Conservation (phyloP, 768 basidiomycete species). For the Hygrophoropsis aurantiaca region DNA sequence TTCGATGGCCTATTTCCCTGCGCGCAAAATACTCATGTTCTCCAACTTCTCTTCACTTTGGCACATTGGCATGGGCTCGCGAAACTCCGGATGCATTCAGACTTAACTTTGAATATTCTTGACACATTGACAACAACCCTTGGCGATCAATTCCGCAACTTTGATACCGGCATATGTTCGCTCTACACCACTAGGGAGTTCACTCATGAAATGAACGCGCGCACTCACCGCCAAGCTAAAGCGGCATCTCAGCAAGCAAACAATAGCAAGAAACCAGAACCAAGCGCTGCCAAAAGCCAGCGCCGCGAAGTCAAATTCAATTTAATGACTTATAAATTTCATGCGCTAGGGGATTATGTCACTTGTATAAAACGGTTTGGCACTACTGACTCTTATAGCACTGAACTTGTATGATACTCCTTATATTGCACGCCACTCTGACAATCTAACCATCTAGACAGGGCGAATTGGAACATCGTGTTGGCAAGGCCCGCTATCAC, state of each 20-base stretch:
- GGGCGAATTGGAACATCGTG: conserved; percentile 4
- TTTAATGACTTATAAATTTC: conserved; percentile 30
- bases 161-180: conserved; percentile 18
- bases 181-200: conserved; percentile 29
- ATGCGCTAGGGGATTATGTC: conserved; percentile 33
- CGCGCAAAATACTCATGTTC: conserved; percentile 15
- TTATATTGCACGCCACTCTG: background rate
- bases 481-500: background rate
- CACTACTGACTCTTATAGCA: conserved; percentile 35
- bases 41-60: conserved; percentile 12
- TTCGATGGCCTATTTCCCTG: conserved; percentile 21
- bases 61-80: conserved; percentile 18
- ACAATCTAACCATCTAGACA: background rate
- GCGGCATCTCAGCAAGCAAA: background rate
- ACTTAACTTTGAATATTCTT: background rate
- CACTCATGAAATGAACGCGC: conserved; percentile 22
- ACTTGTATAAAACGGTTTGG: conserved; percentile 24
- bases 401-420: conserved; percentile 22
- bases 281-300: background rate
- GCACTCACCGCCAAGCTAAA: conserved; percentile 12
- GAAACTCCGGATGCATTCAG: conserved; percentile 20
- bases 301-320: conserved; percentile 1
- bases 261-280: background rate
- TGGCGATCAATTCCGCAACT: conserved; percentile 21
- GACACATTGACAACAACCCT: conserved; percentile 5